Percentiles rank a stretch among this genome's conserved stretches.
Conservation (phyloP, 2,329 filamentous ascomycete species). For the Monosporascus cannonballus region DNA sequence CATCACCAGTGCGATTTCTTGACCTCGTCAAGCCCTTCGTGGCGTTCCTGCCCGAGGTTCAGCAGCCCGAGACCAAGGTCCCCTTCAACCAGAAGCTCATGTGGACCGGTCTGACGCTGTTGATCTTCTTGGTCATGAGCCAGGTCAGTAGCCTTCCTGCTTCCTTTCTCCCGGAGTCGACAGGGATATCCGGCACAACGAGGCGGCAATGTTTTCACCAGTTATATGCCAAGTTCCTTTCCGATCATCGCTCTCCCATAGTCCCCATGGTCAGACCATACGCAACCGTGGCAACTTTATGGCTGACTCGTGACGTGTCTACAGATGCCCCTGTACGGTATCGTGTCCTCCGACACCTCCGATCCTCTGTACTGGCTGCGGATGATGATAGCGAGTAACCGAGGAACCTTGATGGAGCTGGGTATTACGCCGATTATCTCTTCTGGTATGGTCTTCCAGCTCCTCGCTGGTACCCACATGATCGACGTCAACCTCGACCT, state of each 20-base stretch:
- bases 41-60: slow-evolving; percentile 98
- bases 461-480: slow-evolving; percentile 97
- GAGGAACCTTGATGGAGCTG: slow-evolving; percentile 91
- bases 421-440: slow-evolving; percentile 99
- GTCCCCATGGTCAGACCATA: not conserved
- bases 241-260: not conserved
- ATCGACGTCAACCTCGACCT: slow-evolving; percentile 99
- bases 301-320: not conserved
- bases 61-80: slow-evolving; percentile 96
- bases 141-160: slow-evolving; percentile 27
- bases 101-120: slow-evolving; percentile 88
- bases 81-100: slow-evolving; percentile 98
- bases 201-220: too few relatives aligned
- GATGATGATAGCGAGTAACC: slow-evolving; percentile 99
- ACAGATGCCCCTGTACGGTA: slow-evolving; percentile 96
- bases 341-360: slow-evolving; percentile 96
- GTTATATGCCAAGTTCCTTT: not conserved
- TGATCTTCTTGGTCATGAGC: slow-evolving; percentile 99
- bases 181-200: too few relatives aligned
- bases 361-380: slow-evolving; percentile 99
- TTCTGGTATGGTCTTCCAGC: slow-evolving; percentile 99
- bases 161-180: too few relatives aligned
- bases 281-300: not conserved
- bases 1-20: slow-evolving; percentile 82
- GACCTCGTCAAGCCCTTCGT: slow-evolving; percentile 99